Percentiles rank a stretch among this genome's conserved stretches.
Conservation (phyloP, 495 filamentous ascomycete species). For the Astrothelium subdiscretum region DNA sequence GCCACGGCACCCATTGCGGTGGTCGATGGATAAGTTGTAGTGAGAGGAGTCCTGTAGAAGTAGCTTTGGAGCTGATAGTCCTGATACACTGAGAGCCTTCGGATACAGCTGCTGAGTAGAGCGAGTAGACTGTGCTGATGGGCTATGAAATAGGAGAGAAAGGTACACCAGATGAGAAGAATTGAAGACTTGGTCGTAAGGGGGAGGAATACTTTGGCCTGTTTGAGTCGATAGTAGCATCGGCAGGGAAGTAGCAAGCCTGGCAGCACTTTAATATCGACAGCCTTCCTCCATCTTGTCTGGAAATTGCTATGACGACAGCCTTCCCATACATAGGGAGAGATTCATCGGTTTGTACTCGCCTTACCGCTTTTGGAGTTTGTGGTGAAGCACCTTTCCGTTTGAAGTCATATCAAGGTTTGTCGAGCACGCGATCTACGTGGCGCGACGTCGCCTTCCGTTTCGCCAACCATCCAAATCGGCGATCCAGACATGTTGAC, state of each 20-base stretch:
- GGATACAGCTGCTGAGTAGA: neutral
- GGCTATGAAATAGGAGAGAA: neutral
- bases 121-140: neutral
- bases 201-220: neutral
- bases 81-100: neutral
- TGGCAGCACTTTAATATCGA: constrained; percentile 1
- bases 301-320: constrained; percentile 2
- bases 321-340: neutral
- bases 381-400: neutral
- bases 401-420: neutral
- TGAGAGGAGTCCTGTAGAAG: neutral
- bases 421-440: neutral
- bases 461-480: neutral
- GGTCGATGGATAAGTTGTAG: constrained; percentile 6
- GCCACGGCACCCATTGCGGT: constrained; percentile 87
- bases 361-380: neutral
- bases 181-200: neutral
- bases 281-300: neutral
- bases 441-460: neutral
- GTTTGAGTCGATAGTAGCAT: neutral
- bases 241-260: neutral
- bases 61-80: neutral
- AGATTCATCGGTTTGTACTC: neutral
- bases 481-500: neutral
- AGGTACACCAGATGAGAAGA: neutral